These are phyloP conservation scores for Hypoxylon crocopeplum DNA, from an alignment of 495 filamentous ascomycete species.

Conservation along the genomic window DNA sequence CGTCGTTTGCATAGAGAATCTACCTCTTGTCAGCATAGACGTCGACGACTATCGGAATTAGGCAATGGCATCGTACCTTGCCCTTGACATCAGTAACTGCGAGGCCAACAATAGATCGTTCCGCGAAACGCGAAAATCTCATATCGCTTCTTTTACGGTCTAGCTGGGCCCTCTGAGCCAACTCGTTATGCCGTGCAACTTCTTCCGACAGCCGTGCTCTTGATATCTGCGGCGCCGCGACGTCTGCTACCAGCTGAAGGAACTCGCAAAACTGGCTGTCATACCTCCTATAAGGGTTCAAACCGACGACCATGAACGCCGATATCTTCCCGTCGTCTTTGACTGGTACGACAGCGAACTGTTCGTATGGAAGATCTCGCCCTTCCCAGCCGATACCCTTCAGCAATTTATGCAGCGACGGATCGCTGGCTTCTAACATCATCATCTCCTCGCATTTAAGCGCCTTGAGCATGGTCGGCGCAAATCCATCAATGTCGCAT, in stretches of 20 bases:
- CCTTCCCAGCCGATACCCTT: constrained; percentile 47
- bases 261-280: constrained; percentile 45
- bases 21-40: not conserved
- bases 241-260: constrained; percentile 20
- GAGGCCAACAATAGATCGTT: constrained; percentile 32
- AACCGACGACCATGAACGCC: constrained; percentile 52
- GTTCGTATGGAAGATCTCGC: constrained; percentile 42
- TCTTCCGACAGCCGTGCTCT: constrained; percentile 29
- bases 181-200: constrained; percentile 28
- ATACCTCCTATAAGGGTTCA: constrained; percentile 53
- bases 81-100: constrained; percentile 25
- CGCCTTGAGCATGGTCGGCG: constrained; percentile 63
- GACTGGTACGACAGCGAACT: constrained; percentile 45
- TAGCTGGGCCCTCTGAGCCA: constrained; percentile 25
- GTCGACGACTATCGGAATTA: not conserved
- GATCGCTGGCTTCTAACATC: constrained; percentile 21
- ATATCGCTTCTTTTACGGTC: constrained; percentile 30
- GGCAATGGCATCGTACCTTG: constrained; percentile 3
- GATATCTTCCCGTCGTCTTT: constrained; percentile 44
- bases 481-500: constrained; percentile 61
- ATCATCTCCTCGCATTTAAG: constrained; percentile 43
- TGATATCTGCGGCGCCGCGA: constrained; percentile 20
- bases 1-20: constrained; percentile 35
- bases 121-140: constrained; percentile 33
- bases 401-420: constrained; percentile 37